Percentiles rank a stretch among this genome's conserved stretches.
These are phyloP conservation scores for Usnea hakonensis DNA, from an alignment of 495 filamentous ascomycete species.

Conservation along the genomic window DNA sequence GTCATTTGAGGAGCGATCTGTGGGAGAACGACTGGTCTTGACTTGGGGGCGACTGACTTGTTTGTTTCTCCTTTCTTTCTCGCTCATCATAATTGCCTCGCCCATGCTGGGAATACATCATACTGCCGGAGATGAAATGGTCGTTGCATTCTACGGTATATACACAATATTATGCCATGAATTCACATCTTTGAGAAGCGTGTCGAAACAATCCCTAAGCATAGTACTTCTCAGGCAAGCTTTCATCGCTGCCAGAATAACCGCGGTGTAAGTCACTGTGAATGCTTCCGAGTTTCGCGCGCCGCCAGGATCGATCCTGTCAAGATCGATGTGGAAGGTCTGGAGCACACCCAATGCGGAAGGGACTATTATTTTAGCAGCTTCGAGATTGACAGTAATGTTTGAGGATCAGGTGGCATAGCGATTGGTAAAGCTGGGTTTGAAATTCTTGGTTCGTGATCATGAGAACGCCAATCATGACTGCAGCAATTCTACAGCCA, in stretches of 20 bases:
- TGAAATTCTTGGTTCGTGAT: neutral
- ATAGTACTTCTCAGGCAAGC: neutral
- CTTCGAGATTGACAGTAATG: neutral
- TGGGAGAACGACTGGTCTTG: too few relatives aligned
- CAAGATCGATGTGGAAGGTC: slow-evolving; percentile 1
- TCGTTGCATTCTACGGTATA: too few relatives aligned
- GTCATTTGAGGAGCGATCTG: too few relatives aligned
- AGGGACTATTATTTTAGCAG: neutral
- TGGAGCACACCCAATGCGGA: slow-evolving; percentile 4
- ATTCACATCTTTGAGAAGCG: too few relatives aligned
- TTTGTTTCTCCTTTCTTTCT: too few relatives aligned
- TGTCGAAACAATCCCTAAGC: neutral
- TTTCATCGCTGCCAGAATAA: slow-evolving; percentile 1
- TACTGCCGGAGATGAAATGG: too few relatives aligned
- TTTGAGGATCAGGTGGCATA: neutral
- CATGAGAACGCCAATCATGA: neutral
- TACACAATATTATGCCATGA: too few relatives aligned
- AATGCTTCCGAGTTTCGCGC: neutral
- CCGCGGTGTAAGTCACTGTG: neutral
- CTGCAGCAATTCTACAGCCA: neutral
- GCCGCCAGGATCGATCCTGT: neutral
- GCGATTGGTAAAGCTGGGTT: neutral
- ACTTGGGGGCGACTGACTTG: too few relatives aligned
- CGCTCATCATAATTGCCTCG: too few relatives aligned
- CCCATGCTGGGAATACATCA: too few relatives aligned